A percentile compares a stretch with the other conserved stretches of the same genome.
Conservation (phyloP, 306 rosid genomes). For the Cucurbita maxima region DNA sequence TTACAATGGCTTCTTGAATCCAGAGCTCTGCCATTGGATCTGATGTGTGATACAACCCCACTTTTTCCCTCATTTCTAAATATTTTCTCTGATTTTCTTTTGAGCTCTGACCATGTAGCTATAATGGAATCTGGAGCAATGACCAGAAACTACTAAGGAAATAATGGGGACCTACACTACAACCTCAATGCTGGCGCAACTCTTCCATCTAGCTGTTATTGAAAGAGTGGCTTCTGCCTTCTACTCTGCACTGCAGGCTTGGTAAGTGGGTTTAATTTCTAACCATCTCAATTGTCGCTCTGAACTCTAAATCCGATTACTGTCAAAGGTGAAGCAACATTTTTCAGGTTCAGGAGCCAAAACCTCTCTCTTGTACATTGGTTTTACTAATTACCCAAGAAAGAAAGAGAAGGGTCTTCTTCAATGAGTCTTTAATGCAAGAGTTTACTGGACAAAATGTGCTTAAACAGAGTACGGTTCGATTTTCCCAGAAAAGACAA, state of each 20-base stretch:
- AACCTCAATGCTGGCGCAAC: background rate
- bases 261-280: background rate
- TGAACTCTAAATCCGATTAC: background rate
- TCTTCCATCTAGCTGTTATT: background rate
- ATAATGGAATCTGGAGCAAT: background rate
- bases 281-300: background rate
- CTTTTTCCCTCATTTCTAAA: background rate
- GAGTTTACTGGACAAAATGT: background rate
- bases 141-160: conserved; percentile 5
- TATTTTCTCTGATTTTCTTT: background rate
- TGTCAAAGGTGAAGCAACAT: background rate
- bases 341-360: background rate
- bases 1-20: background rate
- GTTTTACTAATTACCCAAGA: background rate
- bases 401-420: background rate
- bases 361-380: background rate
- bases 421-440: background rate
- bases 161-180: background rate
- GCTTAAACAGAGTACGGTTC: background rate
- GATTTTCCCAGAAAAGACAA: background rate
- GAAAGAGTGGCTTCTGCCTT: background rate
- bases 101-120: background rate
- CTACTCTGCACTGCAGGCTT: background rate
- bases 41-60: conserved; percentile 3
- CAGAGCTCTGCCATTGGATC: background rate